These are phyloP conservation scores for Russula griseocarnosa DNA, from an alignment of 768 basidiomycete genomes.

Conservation along the genomic window DNA sequence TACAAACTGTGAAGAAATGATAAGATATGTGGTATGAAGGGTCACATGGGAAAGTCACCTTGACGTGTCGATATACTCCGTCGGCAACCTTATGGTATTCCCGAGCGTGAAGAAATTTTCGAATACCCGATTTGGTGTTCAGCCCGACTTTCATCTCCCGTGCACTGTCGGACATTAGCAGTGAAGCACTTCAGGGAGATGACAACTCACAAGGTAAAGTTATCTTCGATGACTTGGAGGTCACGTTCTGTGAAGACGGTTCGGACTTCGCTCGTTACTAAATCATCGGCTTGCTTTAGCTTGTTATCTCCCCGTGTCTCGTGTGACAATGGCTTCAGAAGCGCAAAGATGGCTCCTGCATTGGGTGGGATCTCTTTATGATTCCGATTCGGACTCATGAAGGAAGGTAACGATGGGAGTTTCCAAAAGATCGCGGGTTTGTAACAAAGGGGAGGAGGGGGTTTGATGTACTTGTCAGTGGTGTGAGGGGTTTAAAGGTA, in stretches of 20 bases:
- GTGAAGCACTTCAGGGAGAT: not conserved
- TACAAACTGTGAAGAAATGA: not conserved
- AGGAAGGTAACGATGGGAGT: not conserved
- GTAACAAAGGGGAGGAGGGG: not conserved
- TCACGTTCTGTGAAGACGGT: not conserved
- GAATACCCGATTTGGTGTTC: not conserved
- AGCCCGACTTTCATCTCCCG: not conserved
- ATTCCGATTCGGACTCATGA: not conserved
- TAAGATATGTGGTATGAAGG: not conserved
- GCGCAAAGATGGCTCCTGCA: not conserved
- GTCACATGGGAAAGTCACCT: not conserved
- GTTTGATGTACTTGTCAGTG: not conserved
- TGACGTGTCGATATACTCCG: not conserved
- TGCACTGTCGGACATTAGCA: constrained; percentile 2
- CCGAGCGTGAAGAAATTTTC: not conserved
- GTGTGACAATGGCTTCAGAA: not conserved
- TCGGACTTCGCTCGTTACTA: not conserved
- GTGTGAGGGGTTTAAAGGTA: not conserved
- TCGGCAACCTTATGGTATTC: constrained; percentile 8
- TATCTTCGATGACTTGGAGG: not conserved
- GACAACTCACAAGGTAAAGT: not conserved
- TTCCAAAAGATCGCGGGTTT: not conserved
- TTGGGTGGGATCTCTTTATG: not conserved
- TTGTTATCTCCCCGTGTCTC: constrained; percentile 2
- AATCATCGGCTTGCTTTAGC: not conserved